A percentile compares a stretch with the other conserved stretches of the same genome.
These are phyloP conservation scores for Candida pini DNA, from an alignment of 805 yeast species.

Conservation along the genomic window DNA sequence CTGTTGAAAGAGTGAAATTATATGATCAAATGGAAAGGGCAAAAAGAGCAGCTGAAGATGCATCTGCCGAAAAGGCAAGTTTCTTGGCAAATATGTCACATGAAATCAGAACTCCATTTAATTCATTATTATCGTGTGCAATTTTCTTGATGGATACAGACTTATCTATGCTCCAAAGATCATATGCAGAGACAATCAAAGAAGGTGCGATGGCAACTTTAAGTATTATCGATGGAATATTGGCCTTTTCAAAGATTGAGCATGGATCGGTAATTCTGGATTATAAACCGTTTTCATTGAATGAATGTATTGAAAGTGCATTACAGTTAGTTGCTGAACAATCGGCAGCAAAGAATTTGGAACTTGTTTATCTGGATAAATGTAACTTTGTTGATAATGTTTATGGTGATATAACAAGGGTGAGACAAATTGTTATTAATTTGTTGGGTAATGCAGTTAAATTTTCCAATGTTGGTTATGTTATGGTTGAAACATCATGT, in stretches of 20 bases:
- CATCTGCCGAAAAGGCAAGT: slow-evolving; percentile 49
- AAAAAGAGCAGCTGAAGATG: slow-evolving; percentile 48
- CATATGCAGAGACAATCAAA: slow-evolving; percentile 48
- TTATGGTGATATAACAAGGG: slow-evolving; percentile 44
- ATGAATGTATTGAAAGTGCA: slow-evolving; percentile 42
- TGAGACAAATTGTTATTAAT: slow-evolving; percentile 46
- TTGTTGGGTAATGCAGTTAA: slow-evolving; percentile 50
- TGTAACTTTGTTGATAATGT: slow-evolving; percentile 35
- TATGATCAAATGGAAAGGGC: slow-evolving; percentile 45
- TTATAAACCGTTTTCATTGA: slow-evolving; percentile 37
- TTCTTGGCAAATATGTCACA: slow-evolving; percentile 53
- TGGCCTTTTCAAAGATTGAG: slow-evolving; percentile 50
- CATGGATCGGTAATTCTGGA: slow-evolving; percentile 46
- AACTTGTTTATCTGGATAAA: slow-evolving; percentile 38
- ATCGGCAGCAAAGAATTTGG: slow-evolving; percentile 37
- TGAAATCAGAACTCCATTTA: slow-evolving; percentile 52
- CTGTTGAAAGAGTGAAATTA: slow-evolving; percentile 41
- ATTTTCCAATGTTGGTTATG: slow-evolving; percentile 40
- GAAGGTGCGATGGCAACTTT: slow-evolving; percentile 46
- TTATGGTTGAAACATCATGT: slow-evolving; percentile 29
- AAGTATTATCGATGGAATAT: slow-evolving; percentile 47
- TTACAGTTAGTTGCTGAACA: slow-evolving; percentile 45
- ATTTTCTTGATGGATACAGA: slow-evolving; percentile 45
- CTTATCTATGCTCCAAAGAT: slow-evolving; percentile 37
- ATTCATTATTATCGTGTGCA: slow-evolving; percentile 43